Conservation (phyloP, 768 basidiomycete species). For the Tubosaeta sp. region DNA sequence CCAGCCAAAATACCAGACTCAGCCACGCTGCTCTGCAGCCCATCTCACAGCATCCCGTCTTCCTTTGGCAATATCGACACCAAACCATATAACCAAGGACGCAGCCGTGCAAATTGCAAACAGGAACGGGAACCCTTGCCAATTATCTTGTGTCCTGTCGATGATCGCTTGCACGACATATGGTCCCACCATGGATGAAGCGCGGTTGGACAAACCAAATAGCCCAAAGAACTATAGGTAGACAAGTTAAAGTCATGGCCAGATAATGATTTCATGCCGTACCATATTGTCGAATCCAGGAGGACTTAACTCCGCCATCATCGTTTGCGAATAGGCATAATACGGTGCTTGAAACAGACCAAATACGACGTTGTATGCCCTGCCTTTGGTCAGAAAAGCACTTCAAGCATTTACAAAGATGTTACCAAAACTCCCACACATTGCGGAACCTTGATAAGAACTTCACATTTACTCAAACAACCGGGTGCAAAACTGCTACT, state of each 20-base stretch:
- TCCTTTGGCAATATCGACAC: slow-evolving; percentile 60
- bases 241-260: not conserved
- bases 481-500: slow-evolving; percentile 11
- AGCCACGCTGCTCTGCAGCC: slow-evolving; percentile 36
- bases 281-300: slow-evolving; percentile 85
- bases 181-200: slow-evolving; percentile 84
- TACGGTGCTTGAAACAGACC: slow-evolving; percentile 85
- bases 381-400: slow-evolving; percentile 20
- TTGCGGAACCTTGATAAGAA: slow-evolving; percentile 58
- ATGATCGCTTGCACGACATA: slow-evolving; percentile 86
- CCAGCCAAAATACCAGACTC: not conserved
- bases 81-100: slow-evolving; percentile 75
- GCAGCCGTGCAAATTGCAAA: slow-evolving; percentile 67
- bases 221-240: slow-evolving; percentile 72
- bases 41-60: slow-evolving; percentile 57
- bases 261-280: not conserved
- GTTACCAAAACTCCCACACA: slow-evolving; percentile 81
- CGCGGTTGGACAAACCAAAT: slow-evolving; percentile 79
- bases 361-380: slow-evolving; percentile 77
- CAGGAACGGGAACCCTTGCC: slow-evolving; percentile 82
- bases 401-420: not conserved
- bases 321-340: slow-evolving; percentile 81
- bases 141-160: slow-evolving; percentile 63
- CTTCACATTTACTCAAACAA: not conserved
- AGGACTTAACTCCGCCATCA: slow-evolving; percentile 87